A percentile compares a stretch with the other conserved stretches of the same genome.
Evolutionary conservation across 169 alveolate genomes (phyloP).

Genomic region (Besnoitia besnoiti): DNA sequence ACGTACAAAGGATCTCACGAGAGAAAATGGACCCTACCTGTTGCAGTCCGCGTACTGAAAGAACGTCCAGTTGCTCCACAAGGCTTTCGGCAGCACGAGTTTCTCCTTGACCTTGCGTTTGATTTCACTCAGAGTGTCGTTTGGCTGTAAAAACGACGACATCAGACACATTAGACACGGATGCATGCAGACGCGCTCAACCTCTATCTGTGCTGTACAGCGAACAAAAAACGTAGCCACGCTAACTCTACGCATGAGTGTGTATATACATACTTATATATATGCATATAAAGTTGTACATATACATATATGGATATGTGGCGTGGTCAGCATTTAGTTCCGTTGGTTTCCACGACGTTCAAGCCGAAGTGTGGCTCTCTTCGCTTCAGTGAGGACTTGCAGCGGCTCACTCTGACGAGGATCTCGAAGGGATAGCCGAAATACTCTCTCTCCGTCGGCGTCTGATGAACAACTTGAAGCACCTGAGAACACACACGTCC

Average conservation of each 20-base stretch:
- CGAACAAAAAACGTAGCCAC: not conserved
- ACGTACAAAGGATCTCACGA: too few relatives aligned
- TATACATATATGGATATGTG: not conserved
- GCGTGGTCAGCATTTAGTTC: too few relatives aligned
- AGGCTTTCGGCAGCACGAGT: constrained; percentile 32
- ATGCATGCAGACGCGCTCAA: not conserved
- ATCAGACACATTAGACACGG: not conserved
- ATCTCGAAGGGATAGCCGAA: constrained; percentile 62
- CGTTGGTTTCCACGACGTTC: too few relatives aligned
- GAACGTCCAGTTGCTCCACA: constrained; percentile 57
- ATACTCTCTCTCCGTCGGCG: constrained; percentile 50
- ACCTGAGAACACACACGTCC: constrained; percentile 41
- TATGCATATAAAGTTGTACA: not conserved
- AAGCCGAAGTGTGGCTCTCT: too few relatives aligned
- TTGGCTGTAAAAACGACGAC: constrained; percentile 10
- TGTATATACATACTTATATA: not conserved
- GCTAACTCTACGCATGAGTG: not conserved
- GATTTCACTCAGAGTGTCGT: constrained; percentile 45
- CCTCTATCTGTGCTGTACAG: too few relatives aligned
- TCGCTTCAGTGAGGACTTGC: too few relatives aligned
- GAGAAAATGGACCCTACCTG: too few relatives aligned
- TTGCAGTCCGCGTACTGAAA: constrained; percentile 59
- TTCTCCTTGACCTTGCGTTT: constrained; percentile 32
- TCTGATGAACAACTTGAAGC: constrained; percentile 52
- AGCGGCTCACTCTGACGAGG: constrained; percentile 49